Evolutionary conservation across 768 basidiomycete species (phyloP).

Genomic region (Rhodotorula toruloides): DNA sequence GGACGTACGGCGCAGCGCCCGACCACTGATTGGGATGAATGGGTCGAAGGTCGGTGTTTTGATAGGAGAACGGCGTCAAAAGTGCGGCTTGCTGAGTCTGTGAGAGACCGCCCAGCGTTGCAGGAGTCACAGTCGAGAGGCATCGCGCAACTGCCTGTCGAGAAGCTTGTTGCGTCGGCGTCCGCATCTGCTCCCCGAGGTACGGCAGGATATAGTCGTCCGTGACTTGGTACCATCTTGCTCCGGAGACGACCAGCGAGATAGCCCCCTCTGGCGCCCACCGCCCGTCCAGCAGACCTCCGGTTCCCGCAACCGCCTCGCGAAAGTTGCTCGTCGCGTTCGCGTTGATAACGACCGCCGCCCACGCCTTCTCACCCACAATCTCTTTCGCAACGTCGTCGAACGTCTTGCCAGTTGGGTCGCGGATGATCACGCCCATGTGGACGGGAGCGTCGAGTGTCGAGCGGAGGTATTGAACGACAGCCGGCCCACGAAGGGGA

Average conservation of each 20-base stretch:
- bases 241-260: neutral
- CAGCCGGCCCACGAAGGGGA: slow-evolving; percentile 9
- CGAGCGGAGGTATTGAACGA: slow-evolving; percentile 3
- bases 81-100: slow-evolving; percentile 44
- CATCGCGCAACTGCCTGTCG: slow-evolving; percentile 38
- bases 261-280: slow-evolving; percentile 18
- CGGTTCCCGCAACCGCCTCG: slow-evolving; percentile 11
- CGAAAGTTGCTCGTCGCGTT: slow-evolving; percentile 26
- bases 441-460: neutral
- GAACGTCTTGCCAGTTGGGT: slow-evolving; percentile 4
- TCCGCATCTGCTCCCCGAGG: slow-evolving; percentile 36
- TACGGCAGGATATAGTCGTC: slow-evolving; percentile 42
- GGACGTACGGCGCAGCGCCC: slow-evolving; percentile 46
- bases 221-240: slow-evolving; percentile 38
- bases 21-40: slow-evolving; percentile 43
- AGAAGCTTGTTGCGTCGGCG: slow-evolving; percentile 38
- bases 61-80: slow-evolving; percentile 43
- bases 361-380: slow-evolving; percentile 28
- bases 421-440: slow-evolving; percentile 5
- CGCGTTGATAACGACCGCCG: slow-evolving; percentile 24
- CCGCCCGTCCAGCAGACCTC: slow-evolving; percentile 6
- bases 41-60: slow-evolving; percentile 42
- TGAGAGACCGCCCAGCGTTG: slow-evolving; percentile 37
- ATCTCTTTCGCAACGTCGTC: slow-evolving; percentile 16
- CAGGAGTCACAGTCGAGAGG: slow-evolving; percentile 39